Evolutionary conservation across 441 rosid genomes (phyloP).

Genomic region (Populus trichocarpa): DNA sequence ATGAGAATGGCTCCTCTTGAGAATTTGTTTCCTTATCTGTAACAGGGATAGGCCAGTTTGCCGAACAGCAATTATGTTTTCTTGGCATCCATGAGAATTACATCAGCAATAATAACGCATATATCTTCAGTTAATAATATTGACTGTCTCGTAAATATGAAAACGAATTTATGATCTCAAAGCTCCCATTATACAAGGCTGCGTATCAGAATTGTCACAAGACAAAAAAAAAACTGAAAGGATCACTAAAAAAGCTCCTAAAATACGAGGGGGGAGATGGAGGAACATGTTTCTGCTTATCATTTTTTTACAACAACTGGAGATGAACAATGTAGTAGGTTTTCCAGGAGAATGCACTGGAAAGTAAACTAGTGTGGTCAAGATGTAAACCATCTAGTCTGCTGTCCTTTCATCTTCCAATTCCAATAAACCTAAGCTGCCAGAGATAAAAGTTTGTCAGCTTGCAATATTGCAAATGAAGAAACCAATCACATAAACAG

Average conservation of each 20-base stretch:
- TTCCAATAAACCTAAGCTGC: constrained; percentile 49
- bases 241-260: neutral
- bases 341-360: neutral
- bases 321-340: neutral
- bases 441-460: constrained; percentile 8
- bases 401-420: constrained; percentile 32
- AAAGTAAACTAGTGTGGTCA: neutral
- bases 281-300: neutral
- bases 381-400: neutral
- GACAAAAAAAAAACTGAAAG: neutral
- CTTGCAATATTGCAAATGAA: neutral
- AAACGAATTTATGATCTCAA: neutral
- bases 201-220: neutral
- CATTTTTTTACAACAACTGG: neutral
- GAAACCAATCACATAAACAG: no score
- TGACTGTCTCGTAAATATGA: neutral
- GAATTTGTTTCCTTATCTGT: neutral
- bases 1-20: neutral
- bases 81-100: neutral
- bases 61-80: neutral
- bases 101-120: neutral
- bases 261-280: neutral
- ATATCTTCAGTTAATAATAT: neutral
- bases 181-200: neutral
- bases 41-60: neutral